phyloP scores from a whole-genome alignment of 176 grass and related monocot genomes.

The Stipa capillata region DNA sequence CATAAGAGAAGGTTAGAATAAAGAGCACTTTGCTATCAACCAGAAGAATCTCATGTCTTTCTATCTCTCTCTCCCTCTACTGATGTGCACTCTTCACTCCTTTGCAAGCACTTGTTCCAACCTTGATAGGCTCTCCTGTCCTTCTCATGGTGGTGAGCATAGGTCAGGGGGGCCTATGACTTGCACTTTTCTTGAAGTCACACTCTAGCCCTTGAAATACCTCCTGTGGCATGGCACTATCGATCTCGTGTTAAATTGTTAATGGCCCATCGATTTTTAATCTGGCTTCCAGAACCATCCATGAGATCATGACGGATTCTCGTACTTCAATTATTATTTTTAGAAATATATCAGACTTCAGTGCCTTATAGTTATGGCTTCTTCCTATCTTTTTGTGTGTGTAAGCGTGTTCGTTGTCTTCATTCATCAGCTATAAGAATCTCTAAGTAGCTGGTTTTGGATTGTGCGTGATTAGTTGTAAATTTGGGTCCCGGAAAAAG shows the following conservation, averaged over 20 bases:
- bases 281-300: neutral
- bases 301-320: neutral
- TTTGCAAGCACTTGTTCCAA: slow-evolving; percentile 21
- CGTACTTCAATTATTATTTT: neutral
- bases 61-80: neutral
- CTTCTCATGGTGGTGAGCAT: slow-evolving; percentile 19
- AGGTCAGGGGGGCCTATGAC: slow-evolving; percentile 2
- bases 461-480: neutral
- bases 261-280: neutral
- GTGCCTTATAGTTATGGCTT: neutral
- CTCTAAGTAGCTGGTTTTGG: neutral
- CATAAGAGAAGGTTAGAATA: neutral
- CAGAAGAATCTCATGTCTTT: slow-evolving; percentile 11
- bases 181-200: slow-evolving; percentile 33
- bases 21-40: slow-evolving; percentile 9
- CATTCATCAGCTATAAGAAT: neutral
- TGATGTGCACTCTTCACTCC: slow-evolving; percentile 16
- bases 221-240: neutral
- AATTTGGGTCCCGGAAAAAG: neutral
- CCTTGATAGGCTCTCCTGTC: slow-evolving; percentile 27
- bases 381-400: neutral
- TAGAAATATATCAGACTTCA: neutral
- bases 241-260: neutral
- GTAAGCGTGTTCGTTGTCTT: neutral
- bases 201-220: slow-evolving; percentile 28